Conservation (phyloP, 768 basidiomycete species). For the Tulasnella sp. region DNA sequence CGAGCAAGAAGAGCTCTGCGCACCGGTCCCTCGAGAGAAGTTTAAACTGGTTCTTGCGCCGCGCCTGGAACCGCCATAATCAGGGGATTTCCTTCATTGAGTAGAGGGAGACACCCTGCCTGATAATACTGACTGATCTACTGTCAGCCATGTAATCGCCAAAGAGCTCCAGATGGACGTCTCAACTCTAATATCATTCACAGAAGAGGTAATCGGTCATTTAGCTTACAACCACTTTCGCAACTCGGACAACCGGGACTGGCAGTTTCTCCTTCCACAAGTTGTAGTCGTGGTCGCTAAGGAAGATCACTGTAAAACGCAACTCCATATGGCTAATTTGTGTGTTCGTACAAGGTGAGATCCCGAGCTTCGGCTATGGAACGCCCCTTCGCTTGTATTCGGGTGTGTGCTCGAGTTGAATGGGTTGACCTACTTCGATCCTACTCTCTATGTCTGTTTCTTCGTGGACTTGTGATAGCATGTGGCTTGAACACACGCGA, state of each 20-base stretch:
- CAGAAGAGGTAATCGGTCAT: neutral
- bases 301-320: neutral
- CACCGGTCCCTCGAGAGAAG: neutral
- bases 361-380: neutral
- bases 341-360: slow-evolving; percentile 1
- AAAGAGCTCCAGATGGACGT: neutral
- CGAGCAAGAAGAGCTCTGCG: neutral
- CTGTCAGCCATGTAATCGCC: neutral
- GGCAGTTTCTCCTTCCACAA: too few relatives aligned
- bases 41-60: neutral
- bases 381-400: neutral
- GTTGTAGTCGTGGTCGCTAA: neutral
- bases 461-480: too few relatives aligned
- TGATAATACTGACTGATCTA: neutral
- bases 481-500: too few relatives aligned
- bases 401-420: neutral
- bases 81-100: neutral
- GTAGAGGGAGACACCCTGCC: neutral
- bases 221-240: neutral
- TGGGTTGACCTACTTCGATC: too few relatives aligned
- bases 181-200: neutral
- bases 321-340: neutral
- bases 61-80: neutral
- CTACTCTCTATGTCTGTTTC: too few relatives aligned
- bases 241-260: too few relatives aligned